Conservation (phyloP, 2,329 filamentous ascomycete genomes). For the Cadophora sp. region DNA sequence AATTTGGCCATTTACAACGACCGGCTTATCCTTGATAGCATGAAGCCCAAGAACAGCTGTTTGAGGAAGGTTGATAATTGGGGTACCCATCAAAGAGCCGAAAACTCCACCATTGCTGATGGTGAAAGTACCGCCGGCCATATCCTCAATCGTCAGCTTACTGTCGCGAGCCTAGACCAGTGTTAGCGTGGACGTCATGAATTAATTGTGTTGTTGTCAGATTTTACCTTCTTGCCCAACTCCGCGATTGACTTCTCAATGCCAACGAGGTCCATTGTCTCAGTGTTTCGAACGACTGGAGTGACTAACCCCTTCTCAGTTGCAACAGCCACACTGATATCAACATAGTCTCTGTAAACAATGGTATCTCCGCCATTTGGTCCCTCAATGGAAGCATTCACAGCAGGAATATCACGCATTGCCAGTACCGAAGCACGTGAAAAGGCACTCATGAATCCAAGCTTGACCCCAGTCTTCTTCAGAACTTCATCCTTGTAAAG, state of each 20-base stretch:
- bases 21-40: conserved; percentile 92
- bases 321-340: conserved; percentile 95
- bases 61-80: conserved; percentile 97
- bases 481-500: conserved; percentile 95
- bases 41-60: conserved; percentile 91
- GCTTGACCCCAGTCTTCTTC: conserved; percentile 95
- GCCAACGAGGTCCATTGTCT: conserved; percentile 83
- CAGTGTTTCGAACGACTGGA: conserved; percentile 92
- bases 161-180: conserved; percentile 79
- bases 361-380: conserved; percentile 96
- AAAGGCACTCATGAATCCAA: conserved; percentile 99
- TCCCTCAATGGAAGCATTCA: conserved; percentile 97
- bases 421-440: conserved; percentile 87
- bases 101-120: conserved; percentile 98
- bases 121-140: conserved; percentile 98
- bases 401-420: conserved; percentile 91
- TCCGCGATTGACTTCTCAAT: conserved; percentile 94
- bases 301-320: conserved; percentile 98
- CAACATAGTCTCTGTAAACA: conserved; percentile 97
- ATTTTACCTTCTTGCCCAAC: conserved; percentile 85
- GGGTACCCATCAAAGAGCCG: conserved; percentile 95
- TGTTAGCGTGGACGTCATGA: conserved; percentile 20
- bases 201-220: neutral
- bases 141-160: conserved; percentile 98
- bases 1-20: conserved; percentile 90